Percentiles rank a stretch among this genome's conserved stretches.
phyloP scores from a whole-genome alignment of 306 rosid genomes.

The Acacia crassicarpa region DNA sequence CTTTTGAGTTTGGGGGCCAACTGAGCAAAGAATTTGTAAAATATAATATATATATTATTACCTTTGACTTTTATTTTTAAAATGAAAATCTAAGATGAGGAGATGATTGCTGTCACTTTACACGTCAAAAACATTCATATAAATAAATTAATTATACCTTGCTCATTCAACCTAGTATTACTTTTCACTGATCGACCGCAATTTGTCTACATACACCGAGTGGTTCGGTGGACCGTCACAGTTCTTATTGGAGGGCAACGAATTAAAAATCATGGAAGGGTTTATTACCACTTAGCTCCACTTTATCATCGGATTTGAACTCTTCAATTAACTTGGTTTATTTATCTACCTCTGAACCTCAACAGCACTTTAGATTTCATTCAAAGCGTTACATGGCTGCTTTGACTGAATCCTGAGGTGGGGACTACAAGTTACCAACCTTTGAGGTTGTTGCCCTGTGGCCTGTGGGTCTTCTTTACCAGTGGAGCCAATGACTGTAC shows the following conservation, averaged over 20 bases:
- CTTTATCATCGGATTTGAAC: neutral
- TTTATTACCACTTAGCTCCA: neutral
- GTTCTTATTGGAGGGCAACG: neutral
- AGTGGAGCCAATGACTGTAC: slow-evolving; percentile 91
- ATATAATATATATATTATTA: neutral
- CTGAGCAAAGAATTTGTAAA: neutral
- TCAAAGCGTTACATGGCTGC: slow-evolving; percentile 37
- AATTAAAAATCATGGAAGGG: neutral
- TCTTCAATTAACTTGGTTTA: neutral
- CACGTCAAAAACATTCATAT: slow-evolving; percentile 11
- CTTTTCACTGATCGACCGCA: neutral
- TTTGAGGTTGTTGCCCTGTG: slow-evolving; percentile 57
- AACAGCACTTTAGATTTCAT: neutral
- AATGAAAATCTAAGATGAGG: neutral
- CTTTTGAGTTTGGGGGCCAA: neutral
- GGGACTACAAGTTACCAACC: slow-evolving; percentile 58
- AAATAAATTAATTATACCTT: neutral
- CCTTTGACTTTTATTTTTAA: neutral
- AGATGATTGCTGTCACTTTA: slow-evolving; percentile 28
- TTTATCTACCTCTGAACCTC: neutral
- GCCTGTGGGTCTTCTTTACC: slow-evolving; percentile 54
- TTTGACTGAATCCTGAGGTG: slow-evolving; percentile 37
- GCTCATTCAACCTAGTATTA: too few relatives aligned
- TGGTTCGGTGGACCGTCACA: neutral
- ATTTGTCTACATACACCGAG: neutral